A percentile compares a stretch with the other conserved stretches of the same genome.
Evolutionary conservation across 768 basidiomycete genomes (phyloP).

Genomic region (Leccinum disarticulatum): DNA sequence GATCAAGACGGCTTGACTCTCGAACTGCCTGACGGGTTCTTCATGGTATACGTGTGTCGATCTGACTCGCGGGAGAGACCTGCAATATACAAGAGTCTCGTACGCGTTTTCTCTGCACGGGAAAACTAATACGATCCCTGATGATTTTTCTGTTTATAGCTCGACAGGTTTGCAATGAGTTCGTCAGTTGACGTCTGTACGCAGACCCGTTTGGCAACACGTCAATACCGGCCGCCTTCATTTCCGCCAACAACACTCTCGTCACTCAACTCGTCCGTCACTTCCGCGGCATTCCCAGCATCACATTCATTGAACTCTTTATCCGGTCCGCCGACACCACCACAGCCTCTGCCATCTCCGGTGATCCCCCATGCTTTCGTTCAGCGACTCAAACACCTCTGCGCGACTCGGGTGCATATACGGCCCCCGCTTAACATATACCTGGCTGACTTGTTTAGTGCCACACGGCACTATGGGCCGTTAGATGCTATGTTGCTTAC

Average conservation of each 20-base stretch:
- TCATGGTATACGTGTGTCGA: constrained; percentile 72
- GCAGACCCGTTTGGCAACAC: constrained; percentile 35
- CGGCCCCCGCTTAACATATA: constrained; percentile 59
- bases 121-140: not conserved
- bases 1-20: constrained; percentile 31
- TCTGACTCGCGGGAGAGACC: constrained; percentile 65
- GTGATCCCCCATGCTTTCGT: constrained; percentile 35
- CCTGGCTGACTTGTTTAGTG: constrained; percentile 70
- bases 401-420: constrained; percentile 41
- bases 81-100: constrained; percentile 60
- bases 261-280: constrained; percentile 29
- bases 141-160: constrained; percentile 38
- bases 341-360: constrained; percentile 16
- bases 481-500: constrained; percentile 72
- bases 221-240: constrained; percentile 33
- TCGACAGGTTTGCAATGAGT: constrained; percentile 81
- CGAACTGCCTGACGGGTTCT: constrained; percentile 59
- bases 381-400: constrained; percentile 27
- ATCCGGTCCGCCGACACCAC: constrained; percentile 29
- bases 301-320: constrained; percentile 12
- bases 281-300: constrained; percentile 29
- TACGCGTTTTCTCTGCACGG: constrained; percentile 35
- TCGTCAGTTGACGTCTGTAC: constrained; percentile 53
- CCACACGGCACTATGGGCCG: constrained; percentile 66
- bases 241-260: constrained; percentile 26